These are phyloP conservation scores for Trichocladium uniseriatum DNA, from an alignment of 495 filamentous ascomycete genomes.

Conservation along the genomic window DNA sequence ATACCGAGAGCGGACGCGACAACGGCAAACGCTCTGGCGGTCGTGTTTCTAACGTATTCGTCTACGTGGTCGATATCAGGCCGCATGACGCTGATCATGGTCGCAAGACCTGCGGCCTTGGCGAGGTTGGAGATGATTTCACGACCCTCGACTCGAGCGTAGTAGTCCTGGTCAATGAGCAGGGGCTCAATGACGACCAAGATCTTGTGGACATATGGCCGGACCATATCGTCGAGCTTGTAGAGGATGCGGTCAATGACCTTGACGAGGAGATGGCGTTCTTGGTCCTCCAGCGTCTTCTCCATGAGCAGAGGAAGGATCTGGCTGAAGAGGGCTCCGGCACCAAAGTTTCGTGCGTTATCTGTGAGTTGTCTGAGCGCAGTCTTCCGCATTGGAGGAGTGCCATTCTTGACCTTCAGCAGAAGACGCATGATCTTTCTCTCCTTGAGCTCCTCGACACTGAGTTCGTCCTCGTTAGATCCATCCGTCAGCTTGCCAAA, in stretches of 20 bases:
- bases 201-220: slow-evolving; percentile 96
- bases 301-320: slow-evolving; percentile 97
- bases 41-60: slow-evolving; percentile 99
- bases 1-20: slow-evolving; percentile 96
- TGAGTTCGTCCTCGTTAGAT: slow-evolving; percentile 84
- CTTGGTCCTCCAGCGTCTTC: slow-evolving; percentile 95
- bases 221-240: slow-evolving; percentile 94
- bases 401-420: slow-evolving; percentile 98
- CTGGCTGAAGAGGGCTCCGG: slow-evolving; percentile 92
- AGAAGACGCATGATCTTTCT: slow-evolving; percentile 96
- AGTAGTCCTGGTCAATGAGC: slow-evolving; percentile 98
- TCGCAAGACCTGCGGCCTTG: slow-evolving; percentile 93
- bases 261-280: slow-evolving; percentile 96
- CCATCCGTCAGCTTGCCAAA: slow-evolving; percentile 96
- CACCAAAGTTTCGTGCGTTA: slow-evolving; percentile 94
- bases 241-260: slow-evolving; percentile 98
- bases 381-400: slow-evolving; percentile 97
- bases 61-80: slow-evolving; percentile 98
- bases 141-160: slow-evolving; percentile 93
- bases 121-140: slow-evolving; percentile 97
- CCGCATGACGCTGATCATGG: slow-evolving; percentile 99
- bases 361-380: slow-evolving; percentile 97
- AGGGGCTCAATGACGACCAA: slow-evolving; percentile 97
- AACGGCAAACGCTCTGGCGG: slow-evolving; percentile 92
- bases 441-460: slow-evolving; percentile 92